These are phyloP conservation scores for Brassica balearica DNA, from an alignment of 441 rosid species.

Conservation along the genomic window DNA sequence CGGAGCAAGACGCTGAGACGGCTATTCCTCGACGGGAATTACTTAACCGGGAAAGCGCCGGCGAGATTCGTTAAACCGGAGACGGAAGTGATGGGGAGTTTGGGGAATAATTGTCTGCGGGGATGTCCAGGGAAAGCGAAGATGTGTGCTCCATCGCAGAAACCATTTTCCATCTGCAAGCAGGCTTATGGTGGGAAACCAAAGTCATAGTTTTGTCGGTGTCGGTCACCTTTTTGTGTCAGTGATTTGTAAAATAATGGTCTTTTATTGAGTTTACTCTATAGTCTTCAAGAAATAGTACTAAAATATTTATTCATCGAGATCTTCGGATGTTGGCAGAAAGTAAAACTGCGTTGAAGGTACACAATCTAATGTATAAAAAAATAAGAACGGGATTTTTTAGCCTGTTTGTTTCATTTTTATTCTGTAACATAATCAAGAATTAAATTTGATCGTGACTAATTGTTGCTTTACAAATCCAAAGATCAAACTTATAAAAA, in stretches of 20 bases:
- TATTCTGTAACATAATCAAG: no score
- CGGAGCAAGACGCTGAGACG: slow-evolving; percentile 56
- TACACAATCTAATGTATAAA: not conserved
- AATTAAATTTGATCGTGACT: no score
- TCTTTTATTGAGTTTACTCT: not conserved
- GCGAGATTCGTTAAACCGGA: slow-evolving; percentile 50
- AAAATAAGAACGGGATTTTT: no score
- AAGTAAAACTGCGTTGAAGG: not conserved
- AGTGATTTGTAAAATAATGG: slow-evolving; percentile 34
- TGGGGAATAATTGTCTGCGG: slow-evolving; percentile 84
- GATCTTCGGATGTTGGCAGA: slow-evolving; percentile 23
- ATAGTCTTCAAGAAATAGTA: slow-evolving; percentile 11
- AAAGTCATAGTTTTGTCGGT: slow-evolving; percentile 54
- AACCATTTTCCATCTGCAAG: slow-evolving; percentile 65
- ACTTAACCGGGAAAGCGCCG: slow-evolving; percentile 78
- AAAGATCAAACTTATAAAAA: no score
- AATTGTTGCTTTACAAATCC: no score
- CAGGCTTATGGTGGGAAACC: slow-evolving; percentile 83
- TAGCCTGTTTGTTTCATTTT: no score
- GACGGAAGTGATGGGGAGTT: slow-evolving; percentile 62
- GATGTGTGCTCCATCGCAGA: slow-evolving; percentile 82
- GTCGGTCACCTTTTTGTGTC: slow-evolving; percentile 35
- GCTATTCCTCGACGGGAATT: slow-evolving; percentile 81
- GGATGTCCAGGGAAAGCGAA: slow-evolving; percentile 73
- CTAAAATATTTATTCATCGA: slow-evolving; percentile 12